Percentiles rank a stretch among this genome's conserved stretches.
phyloP scores from a whole-genome alignment of 345 rosid genomes.

The Lepidium africanum region DNA sequence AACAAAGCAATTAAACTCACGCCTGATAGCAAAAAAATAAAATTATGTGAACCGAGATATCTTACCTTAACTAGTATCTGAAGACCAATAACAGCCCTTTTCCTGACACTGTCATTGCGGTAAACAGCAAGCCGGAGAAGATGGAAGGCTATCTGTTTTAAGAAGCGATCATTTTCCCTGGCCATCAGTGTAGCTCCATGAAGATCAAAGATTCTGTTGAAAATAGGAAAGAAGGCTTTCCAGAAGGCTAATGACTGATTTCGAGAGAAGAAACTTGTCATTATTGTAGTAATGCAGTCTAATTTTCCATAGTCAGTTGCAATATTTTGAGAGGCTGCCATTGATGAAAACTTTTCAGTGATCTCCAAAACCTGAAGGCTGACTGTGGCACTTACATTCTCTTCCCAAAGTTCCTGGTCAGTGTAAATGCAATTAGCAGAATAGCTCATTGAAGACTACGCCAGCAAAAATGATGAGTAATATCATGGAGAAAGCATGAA shows the following conservation, averaged over 20 bases:
- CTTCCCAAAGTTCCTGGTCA: slow-evolving; percentile 99
- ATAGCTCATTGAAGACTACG: background rate
- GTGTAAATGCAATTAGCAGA: slow-evolving; percentile 10
- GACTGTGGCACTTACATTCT: slow-evolving; percentile 93
- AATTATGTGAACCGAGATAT: slow-evolving; percentile 16
- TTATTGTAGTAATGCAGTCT: slow-evolving; percentile 83
- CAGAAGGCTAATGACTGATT: slow-evolving; percentile 91
- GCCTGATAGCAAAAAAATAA: background rate
- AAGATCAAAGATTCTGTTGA: slow-evolving; percentile 69
- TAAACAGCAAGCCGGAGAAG: slow-evolving; percentile 95
- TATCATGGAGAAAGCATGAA: background rate
- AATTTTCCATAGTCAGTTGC: slow-evolving; percentile 98
- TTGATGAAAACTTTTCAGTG: slow-evolving; percentile 69
- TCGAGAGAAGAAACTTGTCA: slow-evolving; percentile 82
- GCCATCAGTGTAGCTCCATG: slow-evolving; percentile 97
- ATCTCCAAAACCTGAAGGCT: slow-evolving; percentile 98
- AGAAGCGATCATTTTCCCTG: slow-evolving; percentile 97
- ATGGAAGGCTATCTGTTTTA: slow-evolving; percentile 95
- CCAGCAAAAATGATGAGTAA: slow-evolving; percentile 1
- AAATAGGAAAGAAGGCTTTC: slow-evolving; percentile 81
- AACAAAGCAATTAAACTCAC: slow-evolving; percentile 18
- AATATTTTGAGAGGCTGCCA: slow-evolving; percentile 86
- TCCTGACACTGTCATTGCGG: slow-evolving; percentile 87
- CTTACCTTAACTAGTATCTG: slow-evolving; percentile 90
- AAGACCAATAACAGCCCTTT: slow-evolving; percentile 90